phyloP scores from a whole-genome alignment of 768 basidiomycete genomes.

The Amylocystis lapponica region DNA sequence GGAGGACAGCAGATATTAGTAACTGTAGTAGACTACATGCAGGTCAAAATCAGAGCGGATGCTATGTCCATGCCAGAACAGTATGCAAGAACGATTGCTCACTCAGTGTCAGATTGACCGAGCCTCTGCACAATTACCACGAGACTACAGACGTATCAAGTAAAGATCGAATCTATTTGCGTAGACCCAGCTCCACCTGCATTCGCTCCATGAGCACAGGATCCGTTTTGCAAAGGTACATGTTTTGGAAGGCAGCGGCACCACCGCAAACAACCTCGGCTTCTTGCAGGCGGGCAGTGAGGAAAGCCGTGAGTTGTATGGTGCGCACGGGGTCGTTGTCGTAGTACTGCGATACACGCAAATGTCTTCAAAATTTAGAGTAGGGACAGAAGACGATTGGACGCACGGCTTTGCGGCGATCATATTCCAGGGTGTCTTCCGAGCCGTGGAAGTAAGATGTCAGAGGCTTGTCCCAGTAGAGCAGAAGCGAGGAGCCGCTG shows the following conservation, averaged over 20 bases:
- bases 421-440: slow-evolving; percentile 68
- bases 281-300: slow-evolving; percentile 54
- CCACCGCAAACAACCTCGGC: slow-evolving; percentile 61
- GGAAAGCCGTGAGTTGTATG: slow-evolving; percentile 52
- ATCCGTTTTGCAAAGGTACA: slow-evolving; percentile 63
- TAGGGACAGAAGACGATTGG: neutral
- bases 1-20: too few relatives aligned
- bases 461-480: slow-evolving; percentile 72
- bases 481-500: slow-evolving; percentile 34
- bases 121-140: too few relatives aligned
- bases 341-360: slow-evolving; percentile 45
- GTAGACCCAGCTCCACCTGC: slow-evolving; percentile 17
- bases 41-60: too few relatives aligned
- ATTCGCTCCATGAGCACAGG: slow-evolving; percentile 71
- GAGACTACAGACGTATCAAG: too few relatives aligned
- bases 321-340: slow-evolving; percentile 70
- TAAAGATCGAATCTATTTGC: too few relatives aligned
- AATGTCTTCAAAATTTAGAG: neutral
- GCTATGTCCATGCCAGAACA: too few relatives aligned
- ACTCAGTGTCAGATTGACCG: too few relatives aligned
- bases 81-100: too few relatives aligned
- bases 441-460: slow-evolving; percentile 53
- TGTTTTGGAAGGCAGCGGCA: slow-evolving; percentile 48
- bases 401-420: slow-evolving; percentile 67
- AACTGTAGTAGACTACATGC: too few relatives aligned